Base-by-base conservation (phyloP, 371 early-diverging fungal species). In the Zancudomyces culisetae region DNA sequence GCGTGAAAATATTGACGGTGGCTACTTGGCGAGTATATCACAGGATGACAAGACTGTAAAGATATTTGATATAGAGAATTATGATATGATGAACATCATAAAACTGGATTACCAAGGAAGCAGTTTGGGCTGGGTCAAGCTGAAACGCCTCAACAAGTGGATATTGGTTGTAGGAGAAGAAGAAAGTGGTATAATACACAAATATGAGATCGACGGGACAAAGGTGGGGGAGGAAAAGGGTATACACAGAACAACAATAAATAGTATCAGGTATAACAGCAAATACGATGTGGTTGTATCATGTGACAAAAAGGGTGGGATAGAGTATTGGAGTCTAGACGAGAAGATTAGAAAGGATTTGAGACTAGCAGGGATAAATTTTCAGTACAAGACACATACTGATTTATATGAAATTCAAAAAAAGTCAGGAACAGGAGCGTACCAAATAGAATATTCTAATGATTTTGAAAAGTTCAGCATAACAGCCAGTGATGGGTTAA, bases 31-130 rank as follows among this genome's bases (percentile, higher is more conserved):
- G 1, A 87, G 92, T 0, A 74, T 84, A 23, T 47, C 58, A 3
- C 77, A 83, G 0, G 78, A 74, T 18, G 94, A 92, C 66, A 83
- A 81, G 65, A 73, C 79, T 2, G 53, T 92, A 54, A 94, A 94
- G 60, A 76, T 97, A 3, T 97, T 86, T 63, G 95, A 97, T 66
- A 76, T 97, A 1, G 72, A 85, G 42, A 91, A 91, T 62, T 97
- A 94, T 72, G 93, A 94, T 59, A 94, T 94, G 95, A 90, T 94
- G 55, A 90, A 90, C 54, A 87, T 92, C 69, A 75, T 93, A 60
- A 79, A 80, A 56, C 62, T 89, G 27, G 73, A 74, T 8, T 91
- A 75, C 58, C 59, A 79, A 3, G 90, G 92, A 6, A 70, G 73
- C 20, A 69, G 77, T 40, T 70, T 90, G 0, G 86, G 88, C 64